Evolutionary conservation across 2,329 filamentous ascomycete species (phyloP).

Genomic region (Akanthomyces uredinophilus): DNA sequence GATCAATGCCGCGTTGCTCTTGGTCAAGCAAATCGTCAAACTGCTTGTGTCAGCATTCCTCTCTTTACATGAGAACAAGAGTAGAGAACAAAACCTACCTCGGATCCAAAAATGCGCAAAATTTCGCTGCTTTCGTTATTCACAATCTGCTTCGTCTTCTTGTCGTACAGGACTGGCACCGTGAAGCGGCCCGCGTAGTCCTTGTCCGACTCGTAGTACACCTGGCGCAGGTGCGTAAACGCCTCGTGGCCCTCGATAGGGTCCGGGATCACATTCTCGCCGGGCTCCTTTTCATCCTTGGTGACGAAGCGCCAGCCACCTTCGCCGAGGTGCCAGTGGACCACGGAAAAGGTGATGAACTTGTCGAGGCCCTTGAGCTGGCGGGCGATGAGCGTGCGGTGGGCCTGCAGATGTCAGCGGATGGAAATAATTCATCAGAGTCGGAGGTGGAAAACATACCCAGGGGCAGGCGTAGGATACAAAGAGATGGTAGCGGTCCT

Average conservation of each 20-base stretch:
- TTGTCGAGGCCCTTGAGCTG: conserved; percentile 90
- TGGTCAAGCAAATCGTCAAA: conserved; percentile 68
- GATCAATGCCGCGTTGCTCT: conserved; percentile 54
- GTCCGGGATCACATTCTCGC: conserved; percentile 60
- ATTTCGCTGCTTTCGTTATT: conserved; percentile 93
- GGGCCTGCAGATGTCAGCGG: conserved; percentile 45
- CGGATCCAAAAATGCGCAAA: conserved; percentile 79
- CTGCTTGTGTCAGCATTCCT: conserved; percentile 20
- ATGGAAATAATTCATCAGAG: not conserved
- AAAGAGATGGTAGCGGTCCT: conserved; percentile 89
- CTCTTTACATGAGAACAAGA: too few species aligned
- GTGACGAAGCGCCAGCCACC: conserved; percentile 79
- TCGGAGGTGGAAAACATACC: conserved; percentile 38
- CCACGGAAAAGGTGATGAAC: conserved; percentile 70
- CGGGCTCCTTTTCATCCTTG: conserved; percentile 50
- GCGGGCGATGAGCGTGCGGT: conserved; percentile 79
- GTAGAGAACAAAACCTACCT: conserved; percentile 39
- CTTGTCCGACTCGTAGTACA: conserved; percentile 72
- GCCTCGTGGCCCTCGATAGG: conserved; percentile 65
- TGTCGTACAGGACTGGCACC: conserved; percentile 82
- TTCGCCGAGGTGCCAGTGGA: conserved; percentile 82
- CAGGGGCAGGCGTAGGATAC: conserved; percentile 93
- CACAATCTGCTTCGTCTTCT: conserved; percentile 68
- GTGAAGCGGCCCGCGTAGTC: conserved; percentile 77
- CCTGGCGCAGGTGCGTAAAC: conserved; percentile 65